A percentile compares a stretch with the other conserved stretches of the same genome.
These are phyloP conservation scores for Cornus suecica DNA, from an alignment of 148 eudicot genomes.

Conservation along the genomic window DNA sequence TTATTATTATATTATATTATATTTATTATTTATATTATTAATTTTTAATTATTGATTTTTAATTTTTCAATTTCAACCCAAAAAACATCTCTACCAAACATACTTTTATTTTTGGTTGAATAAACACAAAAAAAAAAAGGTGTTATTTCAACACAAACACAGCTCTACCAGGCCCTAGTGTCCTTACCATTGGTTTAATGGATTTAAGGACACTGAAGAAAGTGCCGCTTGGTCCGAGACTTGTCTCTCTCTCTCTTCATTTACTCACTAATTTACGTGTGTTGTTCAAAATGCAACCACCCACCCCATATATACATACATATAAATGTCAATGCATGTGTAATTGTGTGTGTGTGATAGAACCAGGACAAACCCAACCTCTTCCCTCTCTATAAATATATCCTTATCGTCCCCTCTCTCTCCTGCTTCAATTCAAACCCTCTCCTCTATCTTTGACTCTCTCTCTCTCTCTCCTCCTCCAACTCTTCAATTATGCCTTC, in stretches of 20 bases:
- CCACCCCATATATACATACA: background rate
- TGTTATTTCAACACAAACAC: too few species aligned
- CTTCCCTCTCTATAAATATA: background rate
- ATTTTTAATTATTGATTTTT: too few species aligned
- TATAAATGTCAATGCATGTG: too few species aligned
- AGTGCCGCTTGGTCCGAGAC: background rate
- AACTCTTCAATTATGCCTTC: constrained; percentile 28
- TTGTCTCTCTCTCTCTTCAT: background rate
- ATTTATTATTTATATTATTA: too few species aligned
- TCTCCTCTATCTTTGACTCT: background rate
- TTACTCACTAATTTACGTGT: background rate
- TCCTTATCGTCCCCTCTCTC: background rate
- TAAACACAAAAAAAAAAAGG: too few species aligned
- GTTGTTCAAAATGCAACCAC: background rate
- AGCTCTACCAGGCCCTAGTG: too few species aligned
- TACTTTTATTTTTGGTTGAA: too few species aligned
- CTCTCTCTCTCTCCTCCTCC: background rate
- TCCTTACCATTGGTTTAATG: background rate
- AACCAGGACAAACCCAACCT: background rate
- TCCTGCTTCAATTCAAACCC: background rate
- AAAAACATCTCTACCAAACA: too few species aligned
- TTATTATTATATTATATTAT: too few species aligned
- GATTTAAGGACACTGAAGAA: background rate
- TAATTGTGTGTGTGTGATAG: background rate
- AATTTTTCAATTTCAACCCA: too few species aligned